Percentiles rank a stretch among this genome's conserved stretches.
phyloP scores from a whole-genome alignment of 345 rosid genomes.

The Bretschneidera sinensis region DNA sequence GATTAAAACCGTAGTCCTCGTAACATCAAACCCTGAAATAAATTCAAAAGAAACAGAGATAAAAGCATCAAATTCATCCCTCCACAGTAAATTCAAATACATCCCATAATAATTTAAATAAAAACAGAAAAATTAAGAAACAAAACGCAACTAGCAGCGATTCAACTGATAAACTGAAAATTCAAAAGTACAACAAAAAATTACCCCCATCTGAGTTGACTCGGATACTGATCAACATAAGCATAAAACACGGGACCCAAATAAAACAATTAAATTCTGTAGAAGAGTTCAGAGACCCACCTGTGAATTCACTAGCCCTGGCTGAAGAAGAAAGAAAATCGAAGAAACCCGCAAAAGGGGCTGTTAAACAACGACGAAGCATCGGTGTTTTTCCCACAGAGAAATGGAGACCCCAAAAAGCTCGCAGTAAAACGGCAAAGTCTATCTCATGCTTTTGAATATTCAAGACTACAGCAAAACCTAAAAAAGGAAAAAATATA shows the following conservation, averaged over 20 bases:
- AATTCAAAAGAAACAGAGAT: slow-evolving; percentile 2
- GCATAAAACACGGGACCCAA: background rate
- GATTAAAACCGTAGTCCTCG: slow-evolving; percentile 8
- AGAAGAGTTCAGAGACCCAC: slow-evolving; percentile 17
- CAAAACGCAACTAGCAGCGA: slow-evolving; percentile 2
- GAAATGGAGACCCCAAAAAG: too few relatives aligned
- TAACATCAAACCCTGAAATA: slow-evolving; percentile 27
- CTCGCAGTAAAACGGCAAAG: background rate
- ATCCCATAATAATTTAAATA: background rate
- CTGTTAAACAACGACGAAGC: slow-evolving; percentile 10
- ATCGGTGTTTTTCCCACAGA: slow-evolving; percentile 4
- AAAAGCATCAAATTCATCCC: too few relatives aligned
- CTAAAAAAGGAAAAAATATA: background rate
- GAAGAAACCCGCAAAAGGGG: slow-evolving; percentile 10
- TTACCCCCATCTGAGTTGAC: slow-evolving; percentile 13
- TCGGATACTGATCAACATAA: slow-evolving; percentile 7
- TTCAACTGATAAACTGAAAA: slow-evolving; percentile 18
- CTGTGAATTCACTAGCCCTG: slow-evolving; percentile 14
- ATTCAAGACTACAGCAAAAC: background rate
- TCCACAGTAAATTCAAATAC: slow-evolving; percentile 14
- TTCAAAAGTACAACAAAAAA: background rate
- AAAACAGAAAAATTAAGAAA: background rate
- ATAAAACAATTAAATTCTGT: background rate
- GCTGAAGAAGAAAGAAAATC: slow-evolving; percentile 11
- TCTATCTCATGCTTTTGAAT: slow-evolving; percentile 7